Base-by-base conservation (phyloP, 371 early-diverging fungal species). In the Apophysomyces trapeziformis region DNA sequence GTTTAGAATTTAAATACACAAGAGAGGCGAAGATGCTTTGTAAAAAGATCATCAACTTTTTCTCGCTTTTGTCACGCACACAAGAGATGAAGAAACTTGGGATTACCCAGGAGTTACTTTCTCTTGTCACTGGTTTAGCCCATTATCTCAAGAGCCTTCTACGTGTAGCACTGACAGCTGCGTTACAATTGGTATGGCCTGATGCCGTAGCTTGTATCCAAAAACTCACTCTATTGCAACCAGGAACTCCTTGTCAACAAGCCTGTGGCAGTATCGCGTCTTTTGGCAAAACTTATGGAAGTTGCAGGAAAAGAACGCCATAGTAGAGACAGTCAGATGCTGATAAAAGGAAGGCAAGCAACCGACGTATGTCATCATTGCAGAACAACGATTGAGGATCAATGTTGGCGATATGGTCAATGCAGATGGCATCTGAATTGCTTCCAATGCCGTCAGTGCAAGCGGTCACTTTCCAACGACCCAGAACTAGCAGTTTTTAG, bases 101-200 rank as follows among this genome's bases (percentile, higher is more conserved):
- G 7, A 90, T 90, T 74, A 94, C 95, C 1, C 91, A 96, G 69
- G 96, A 96, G 66, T 79, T 98, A 65, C 80, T 98, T 47, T 87
- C 93, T 2, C 77, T 96, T 8, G 96, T 98, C 11, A 96, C 97
- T 59, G 90, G 91, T 13, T 82, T 99, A 13, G 99, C 98, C 4
- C 98, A 95, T 62, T 91, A 90, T 59, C 85, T 98, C 46, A 99
- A 98, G 73, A 86, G 92, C 18, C 76, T 97, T 50, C 96, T 97
- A 61, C 88, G 96, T 7, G 80, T 92, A 6, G 95, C 95, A 3
- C 76, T 99, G 36, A 92, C 89, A 39, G 93, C 95, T 14, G 94
- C 96, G 1, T 75, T 98, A 39, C 88, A 88, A 69, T 83, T 96
- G 76, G 82, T 77, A 75, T 59, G 35, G 26, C 13, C 26, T 18